Evolutionary conservation across 768 basidiomycete species (phyloP).

Genomic region (Xerocomellus intermedius): DNA sequence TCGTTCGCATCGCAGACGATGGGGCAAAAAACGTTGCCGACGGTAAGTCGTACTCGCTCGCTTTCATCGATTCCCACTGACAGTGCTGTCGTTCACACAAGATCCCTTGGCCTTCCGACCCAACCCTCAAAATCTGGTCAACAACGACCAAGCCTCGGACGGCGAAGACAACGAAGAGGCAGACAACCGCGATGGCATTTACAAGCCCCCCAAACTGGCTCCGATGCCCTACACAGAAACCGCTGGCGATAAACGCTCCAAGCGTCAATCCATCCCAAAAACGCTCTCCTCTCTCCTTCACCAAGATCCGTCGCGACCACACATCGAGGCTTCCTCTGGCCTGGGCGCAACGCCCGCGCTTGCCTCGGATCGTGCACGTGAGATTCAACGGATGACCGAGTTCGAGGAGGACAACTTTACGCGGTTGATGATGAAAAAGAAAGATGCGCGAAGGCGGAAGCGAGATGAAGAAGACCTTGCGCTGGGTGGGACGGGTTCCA

Average conservation of each 20-base stretch:
- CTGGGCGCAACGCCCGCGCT: conserved; percentile 61
- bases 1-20: conserved; percentile 75
- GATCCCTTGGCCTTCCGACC: conserved; percentile 93
- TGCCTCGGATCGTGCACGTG: conserved; percentile 64
- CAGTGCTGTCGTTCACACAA: conserved; percentile 30
- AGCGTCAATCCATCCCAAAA: conserved; percentile 57
- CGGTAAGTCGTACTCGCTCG: conserved; percentile 43
- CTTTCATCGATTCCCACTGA: background rate
- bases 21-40: conserved; percentile 46
- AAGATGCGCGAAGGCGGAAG: conserved; percentile 65
- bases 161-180: conserved; percentile 19
- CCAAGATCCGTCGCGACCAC: conserved; percentile 59
- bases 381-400: conserved; percentile 76
- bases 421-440: conserved; percentile 87
- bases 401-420: conserved; percentile 97
- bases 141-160: conserved; percentile 37
- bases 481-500: conserved; percentile 68
- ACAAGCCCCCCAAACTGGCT: conserved; percentile 84
- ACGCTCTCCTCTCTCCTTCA: conserved; percentile 55
- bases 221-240: conserved; percentile 81
- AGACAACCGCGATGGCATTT: conserved; percentile 50
- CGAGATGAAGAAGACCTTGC: conserved; percentile 88
- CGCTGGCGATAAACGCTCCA: conserved; percentile 43
- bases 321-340: conserved; percentile 70
- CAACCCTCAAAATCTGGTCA: conserved; percentile 74